A percentile compares a stretch with the other conserved stretches of the same genome.
Evolutionary conservation across 306 rosid genomes (phyloP).

Genomic region (Spatholobus suberectus): DNA sequence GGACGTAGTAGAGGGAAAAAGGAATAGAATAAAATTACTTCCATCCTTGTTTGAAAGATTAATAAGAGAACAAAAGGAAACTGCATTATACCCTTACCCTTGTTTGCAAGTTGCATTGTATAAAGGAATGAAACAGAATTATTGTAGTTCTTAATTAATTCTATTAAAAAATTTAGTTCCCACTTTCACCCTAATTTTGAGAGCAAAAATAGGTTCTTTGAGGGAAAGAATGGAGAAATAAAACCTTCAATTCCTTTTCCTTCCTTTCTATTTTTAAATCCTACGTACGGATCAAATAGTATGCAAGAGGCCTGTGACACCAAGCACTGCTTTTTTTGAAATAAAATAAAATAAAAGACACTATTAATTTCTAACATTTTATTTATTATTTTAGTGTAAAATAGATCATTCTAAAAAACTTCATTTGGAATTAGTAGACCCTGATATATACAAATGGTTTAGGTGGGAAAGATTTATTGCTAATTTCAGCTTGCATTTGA

Average conservation of each 20-base stretch:
- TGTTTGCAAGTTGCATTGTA: background rate
- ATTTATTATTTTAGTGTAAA: background rate
- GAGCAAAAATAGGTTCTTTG: background rate
- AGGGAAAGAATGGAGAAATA: background rate
- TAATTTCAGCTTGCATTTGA: constrained; percentile 11
- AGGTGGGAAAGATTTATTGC: background rate
- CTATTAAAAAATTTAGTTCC: background rate
- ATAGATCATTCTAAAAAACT: background rate
- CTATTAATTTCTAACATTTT: background rate
- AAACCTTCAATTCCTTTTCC: background rate
- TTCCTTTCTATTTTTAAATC: background rate
- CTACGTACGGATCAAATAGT: background rate
- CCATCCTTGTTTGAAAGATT: background rate
- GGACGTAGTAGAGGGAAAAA: background rate
- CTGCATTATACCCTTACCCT: background rate
- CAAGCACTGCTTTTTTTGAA: too few relatives aligned
- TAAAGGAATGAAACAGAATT: background rate
- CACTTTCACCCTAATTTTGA: background rate
- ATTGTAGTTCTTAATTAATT: background rate
- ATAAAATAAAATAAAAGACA: too few relatives aligned
- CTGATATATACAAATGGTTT: background rate
- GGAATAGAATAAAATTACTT: background rate
- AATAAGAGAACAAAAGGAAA: background rate
- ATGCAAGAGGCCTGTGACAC: too few relatives aligned
- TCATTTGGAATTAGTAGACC: background rate